Evolutionary conservation across 805 yeast species (phyloP).

Genomic region (Yarrowia sp.): DNA sequence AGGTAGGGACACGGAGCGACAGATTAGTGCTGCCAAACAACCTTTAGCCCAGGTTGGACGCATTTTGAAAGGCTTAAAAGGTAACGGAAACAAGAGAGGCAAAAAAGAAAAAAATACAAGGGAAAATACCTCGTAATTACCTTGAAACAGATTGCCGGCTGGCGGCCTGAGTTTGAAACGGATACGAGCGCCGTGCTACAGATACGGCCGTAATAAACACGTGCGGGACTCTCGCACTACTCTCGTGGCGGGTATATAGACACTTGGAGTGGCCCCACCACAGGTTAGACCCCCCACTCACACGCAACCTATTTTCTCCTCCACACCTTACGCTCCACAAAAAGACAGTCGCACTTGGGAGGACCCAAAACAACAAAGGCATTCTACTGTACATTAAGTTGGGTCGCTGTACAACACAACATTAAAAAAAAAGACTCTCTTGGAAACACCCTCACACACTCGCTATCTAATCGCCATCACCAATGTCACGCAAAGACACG

Average conservation of each 20-base stretch:
- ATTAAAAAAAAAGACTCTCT: slow-evolving; percentile 14
- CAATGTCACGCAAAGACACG: slow-evolving; percentile 33
- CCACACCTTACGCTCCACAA: slow-evolving; percentile 10
- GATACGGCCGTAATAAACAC: too few species aligned
- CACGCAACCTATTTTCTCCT: slow-evolving; percentile 1
- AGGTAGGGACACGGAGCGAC: neutral
- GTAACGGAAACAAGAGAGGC: neutral
- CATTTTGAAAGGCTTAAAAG: slow-evolving; percentile 13
- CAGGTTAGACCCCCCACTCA: neutral
- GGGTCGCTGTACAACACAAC: neutral
- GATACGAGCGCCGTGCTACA: neutral
- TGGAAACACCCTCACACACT: neutral
- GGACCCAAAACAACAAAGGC: slow-evolving; percentile 13
- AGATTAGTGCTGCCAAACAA: neutral
- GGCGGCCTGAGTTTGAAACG: neutral
- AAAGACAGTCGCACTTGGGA: slow-evolving; percentile 16
- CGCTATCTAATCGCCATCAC: neutral
- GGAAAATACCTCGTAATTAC: neutral
- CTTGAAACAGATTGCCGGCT: neutral
- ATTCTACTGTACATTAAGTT: slow-evolving; percentile 18
- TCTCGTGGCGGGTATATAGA: neutral
- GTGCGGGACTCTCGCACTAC: too few species aligned
- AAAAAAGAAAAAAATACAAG: neutral
- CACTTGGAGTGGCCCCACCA: neutral
- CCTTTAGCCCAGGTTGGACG: neutral